Percentiles rank a stretch among this genome's conserved stretches.
Conservation (phyloP, 2,329 filamentous ascomycete species). For the Penicillium sp. region DNA sequence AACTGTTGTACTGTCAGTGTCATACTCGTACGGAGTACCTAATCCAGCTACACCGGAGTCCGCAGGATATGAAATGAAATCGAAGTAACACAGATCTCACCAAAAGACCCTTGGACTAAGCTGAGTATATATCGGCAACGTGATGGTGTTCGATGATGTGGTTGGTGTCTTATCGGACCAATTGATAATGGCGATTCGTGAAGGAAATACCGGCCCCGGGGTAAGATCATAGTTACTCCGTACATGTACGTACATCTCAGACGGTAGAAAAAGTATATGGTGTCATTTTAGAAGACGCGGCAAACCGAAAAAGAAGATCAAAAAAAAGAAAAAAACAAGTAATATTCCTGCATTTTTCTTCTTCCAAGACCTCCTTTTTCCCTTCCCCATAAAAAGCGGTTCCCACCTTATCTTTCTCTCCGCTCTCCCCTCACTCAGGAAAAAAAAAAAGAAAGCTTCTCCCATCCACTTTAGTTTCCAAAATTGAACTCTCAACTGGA, state of each 20-base stretch:
- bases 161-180: constrained; percentile 26
- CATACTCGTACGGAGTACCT: too few relatives aligned
- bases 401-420: constrained; percentile 9
- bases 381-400: constrained; percentile 4
- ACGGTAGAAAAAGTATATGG: not conserved
- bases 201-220: not conserved
- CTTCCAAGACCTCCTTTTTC: constrained; percentile 3
- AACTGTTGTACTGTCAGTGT: too few relatives aligned
- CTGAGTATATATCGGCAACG: constrained; percentile 17
- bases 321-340: too few relatives aligned
- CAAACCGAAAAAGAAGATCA: not conserved
- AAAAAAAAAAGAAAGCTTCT: constrained; percentile 13
- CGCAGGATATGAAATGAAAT: not conserved
- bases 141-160: constrained; percentile 22
- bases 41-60: not conserved
- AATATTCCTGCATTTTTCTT: not conserved
- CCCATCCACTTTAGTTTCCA: not conserved
- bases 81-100: not conserved
- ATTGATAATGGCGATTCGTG: constrained; percentile 19
- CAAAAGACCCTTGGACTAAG: not conserved
- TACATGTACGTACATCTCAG: not conserved
- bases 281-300: not conserved
- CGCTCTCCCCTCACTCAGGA: constrained; percentile 8
- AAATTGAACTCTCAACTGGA: not conserved
- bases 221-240: not conserved